Percentiles rank a stretch among this genome's conserved stretches.
Conservation (phyloP, 1,284 basidiomycete genomes). For the Boletus semigastroideus region DNA sequence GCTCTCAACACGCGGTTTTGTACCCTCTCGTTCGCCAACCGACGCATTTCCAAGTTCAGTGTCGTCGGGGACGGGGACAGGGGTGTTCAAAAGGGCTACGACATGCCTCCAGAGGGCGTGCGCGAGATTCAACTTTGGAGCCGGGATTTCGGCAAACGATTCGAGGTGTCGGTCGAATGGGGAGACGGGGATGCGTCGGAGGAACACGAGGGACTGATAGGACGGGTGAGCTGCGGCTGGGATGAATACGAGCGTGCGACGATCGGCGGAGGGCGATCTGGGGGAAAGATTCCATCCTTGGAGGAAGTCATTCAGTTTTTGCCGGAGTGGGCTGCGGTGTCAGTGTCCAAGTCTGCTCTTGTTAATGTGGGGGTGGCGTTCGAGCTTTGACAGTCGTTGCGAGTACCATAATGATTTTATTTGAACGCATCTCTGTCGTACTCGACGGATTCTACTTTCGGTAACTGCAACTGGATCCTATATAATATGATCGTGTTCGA, state of each 20-base stretch:
- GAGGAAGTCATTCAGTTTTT: constrained; percentile 68
- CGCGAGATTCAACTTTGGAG: constrained; percentile 62
- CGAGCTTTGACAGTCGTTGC: constrained; percentile 9
- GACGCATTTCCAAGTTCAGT: constrained; percentile 43
- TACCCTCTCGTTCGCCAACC: constrained; percentile 55
- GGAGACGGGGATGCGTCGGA: constrained; percentile 1
- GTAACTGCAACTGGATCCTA: too few species aligned
- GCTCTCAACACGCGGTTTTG: constrained; percentile 66
- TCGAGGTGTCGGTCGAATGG: constrained; percentile 56
- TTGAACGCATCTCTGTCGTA: too few species aligned
- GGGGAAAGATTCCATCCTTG: constrained; percentile 63
- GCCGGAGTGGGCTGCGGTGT: constrained; percentile 65
- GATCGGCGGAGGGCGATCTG: constrained; percentile 41
- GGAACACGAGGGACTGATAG: constrained; percentile 35
- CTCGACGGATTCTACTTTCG: too few species aligned
- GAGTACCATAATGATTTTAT: too few species aligned
- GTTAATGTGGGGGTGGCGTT: constrained; percentile 58
- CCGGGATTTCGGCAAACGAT: constrained; percentile 61
- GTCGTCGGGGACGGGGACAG: constrained; percentile 35
- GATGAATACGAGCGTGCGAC: constrained; percentile 63
- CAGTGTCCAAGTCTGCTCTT: constrained; percentile 56
- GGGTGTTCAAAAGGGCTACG: constrained; percentile 47
- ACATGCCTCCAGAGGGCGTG: constrained; percentile 41
- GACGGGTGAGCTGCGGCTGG: constrained; percentile 67
- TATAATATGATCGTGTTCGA: too few species aligned